Evolutionary conservation across 495 filamentous ascomycete species (phyloP).

Genomic region (Venustampulla echinocandica): DNA sequence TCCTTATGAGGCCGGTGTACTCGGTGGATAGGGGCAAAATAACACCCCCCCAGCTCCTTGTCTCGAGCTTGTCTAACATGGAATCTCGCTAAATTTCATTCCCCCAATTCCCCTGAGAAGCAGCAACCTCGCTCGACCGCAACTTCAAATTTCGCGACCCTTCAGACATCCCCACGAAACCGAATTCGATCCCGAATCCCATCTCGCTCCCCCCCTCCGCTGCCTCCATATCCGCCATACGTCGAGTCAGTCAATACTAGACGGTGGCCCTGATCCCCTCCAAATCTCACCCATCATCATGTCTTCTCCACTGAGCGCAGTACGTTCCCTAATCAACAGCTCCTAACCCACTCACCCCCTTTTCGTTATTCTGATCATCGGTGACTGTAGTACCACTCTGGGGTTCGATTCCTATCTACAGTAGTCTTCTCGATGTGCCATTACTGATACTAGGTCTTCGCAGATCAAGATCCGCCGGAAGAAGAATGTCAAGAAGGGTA

Average conservation of each 20-base stretch:
- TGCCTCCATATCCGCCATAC: conserved; percentile 1
- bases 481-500: conserved; percentile 99
- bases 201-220: neutral
- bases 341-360: conserved; percentile 16
- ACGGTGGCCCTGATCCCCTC: neutral
- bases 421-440: conserved; percentile 7
- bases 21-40: neutral
- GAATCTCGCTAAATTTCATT: conserved; percentile 8
- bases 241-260: neutral
- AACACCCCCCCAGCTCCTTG: neutral
- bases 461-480: conserved; percentile 96
- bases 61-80: neutral
- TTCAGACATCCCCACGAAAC: conserved; percentile 10
- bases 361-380: conserved; percentile 20
- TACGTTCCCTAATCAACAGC: conserved; percentile 31
- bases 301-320: conserved; percentile 55
- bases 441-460: conserved; percentile 15
- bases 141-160: conserved; percentile 20
- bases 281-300: conserved; percentile 29
- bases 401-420: conserved; percentile 17
- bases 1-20: neutral
- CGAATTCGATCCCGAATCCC: neutral
- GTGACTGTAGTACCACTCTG: conserved; percentile 22
- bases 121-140: conserved; percentile 17
- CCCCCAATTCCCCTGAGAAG: conserved; percentile 14